These are phyloP conservation scores for Malus sieversii DNA, from an alignment of 306 rosid species.

Conservation along the genomic window DNA sequence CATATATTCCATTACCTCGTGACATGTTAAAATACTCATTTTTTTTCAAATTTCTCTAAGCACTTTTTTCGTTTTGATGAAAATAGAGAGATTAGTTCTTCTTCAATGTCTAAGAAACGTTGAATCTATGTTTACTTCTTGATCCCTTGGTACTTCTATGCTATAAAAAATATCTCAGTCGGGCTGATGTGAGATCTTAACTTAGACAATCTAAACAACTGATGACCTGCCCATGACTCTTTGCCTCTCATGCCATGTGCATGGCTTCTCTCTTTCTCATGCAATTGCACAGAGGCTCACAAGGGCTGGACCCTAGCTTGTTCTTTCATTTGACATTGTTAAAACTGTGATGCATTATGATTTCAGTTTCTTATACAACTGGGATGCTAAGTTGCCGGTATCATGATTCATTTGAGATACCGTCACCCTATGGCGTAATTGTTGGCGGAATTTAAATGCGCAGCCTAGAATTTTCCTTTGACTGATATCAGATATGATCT, in stretches of 20 bases:
- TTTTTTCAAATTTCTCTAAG: neutral
- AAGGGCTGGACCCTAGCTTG: neutral
- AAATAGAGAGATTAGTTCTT: neutral
- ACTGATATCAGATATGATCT: neutral
- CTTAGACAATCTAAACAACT: neutral
- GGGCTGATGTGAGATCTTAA: neutral
- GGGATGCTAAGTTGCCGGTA: neutral
- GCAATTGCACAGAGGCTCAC: neutral
- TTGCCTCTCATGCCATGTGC: neutral
- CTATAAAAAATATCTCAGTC: neutral
- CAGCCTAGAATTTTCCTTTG: neutral
- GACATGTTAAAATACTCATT: no score
- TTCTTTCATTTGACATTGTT: neutral
- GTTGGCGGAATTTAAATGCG: no score
- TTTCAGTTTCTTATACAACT: neutral
- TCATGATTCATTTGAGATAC: neutral
- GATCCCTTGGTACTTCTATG: neutral
- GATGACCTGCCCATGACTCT: neutral
- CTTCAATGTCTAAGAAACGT: neutral
- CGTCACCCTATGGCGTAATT: neutral
- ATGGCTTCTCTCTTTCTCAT: neutral
- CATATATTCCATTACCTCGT: no score
- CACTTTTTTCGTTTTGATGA: neutral
- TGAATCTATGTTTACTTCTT: neutral
- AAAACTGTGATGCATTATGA: neutral